These are phyloP conservation scores for Sugiyamaella marilandica DNA, from an alignment of 805 yeast species.

Conservation along the genomic window DNA sequence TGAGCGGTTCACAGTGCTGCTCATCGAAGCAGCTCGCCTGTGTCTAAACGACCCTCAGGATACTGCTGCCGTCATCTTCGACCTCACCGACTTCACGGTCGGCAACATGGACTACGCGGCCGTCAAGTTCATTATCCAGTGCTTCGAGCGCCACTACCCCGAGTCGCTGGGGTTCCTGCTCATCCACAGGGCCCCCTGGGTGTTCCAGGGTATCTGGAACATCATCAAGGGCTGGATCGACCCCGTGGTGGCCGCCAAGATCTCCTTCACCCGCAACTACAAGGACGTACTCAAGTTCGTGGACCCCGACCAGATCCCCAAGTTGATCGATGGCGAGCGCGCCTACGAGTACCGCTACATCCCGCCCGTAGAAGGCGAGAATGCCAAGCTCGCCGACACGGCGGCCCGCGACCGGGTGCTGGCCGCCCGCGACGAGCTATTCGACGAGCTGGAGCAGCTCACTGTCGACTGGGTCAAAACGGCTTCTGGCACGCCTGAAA, in stretches of 20 bases:
- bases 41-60: constrained; percentile 71
- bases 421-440: constrained; percentile 51
- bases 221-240: constrained; percentile 91
- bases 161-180: constrained; percentile 81
- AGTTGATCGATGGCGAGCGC: constrained; percentile 71
- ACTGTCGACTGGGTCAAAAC: constrained; percentile 73
- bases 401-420: constrained; percentile 43
- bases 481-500: constrained; percentile 46
- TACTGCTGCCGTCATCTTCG: constrained; percentile 79
- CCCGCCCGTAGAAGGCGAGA: constrained; percentile 56
- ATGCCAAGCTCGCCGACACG: constrained; percentile 42
- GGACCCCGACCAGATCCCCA: constrained; percentile 56
- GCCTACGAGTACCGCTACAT: constrained; percentile 53
- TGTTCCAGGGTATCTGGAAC: constrained; percentile 91
- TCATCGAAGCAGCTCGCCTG: constrained; percentile 79
- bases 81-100: constrained; percentile 78
- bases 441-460: constrained; percentile 50
- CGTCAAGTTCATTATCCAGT: constrained; percentile 80
- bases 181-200: constrained; percentile 95
- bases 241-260: constrained; percentile 92
- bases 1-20: constrained; percentile 65
- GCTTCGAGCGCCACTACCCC: constrained; percentile 95
- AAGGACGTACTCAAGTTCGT: constrained; percentile 66
- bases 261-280: constrained; percentile 68
- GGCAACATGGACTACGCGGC: constrained; percentile 91